These are phyloP conservation scores for Phytopythium aichiense DNA, from an alignment of 352 stramenopile species.

Conservation along the genomic window DNA sequence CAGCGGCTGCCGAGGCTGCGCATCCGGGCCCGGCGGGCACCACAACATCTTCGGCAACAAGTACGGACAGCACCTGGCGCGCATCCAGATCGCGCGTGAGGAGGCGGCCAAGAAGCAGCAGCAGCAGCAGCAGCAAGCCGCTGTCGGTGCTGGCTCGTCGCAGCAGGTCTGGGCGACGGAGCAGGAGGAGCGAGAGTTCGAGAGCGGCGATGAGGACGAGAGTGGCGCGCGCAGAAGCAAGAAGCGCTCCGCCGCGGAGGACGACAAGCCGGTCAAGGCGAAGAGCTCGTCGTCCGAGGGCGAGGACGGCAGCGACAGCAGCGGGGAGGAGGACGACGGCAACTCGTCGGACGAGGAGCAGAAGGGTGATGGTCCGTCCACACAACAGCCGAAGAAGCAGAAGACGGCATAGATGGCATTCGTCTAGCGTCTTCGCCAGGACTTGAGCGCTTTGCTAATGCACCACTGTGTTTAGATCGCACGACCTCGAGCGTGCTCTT, in stretches of 20 bases:
- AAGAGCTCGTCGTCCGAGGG: neutral
- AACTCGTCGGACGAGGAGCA: slow-evolving; percentile 14
- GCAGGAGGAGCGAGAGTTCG: slow-evolving; percentile 61
- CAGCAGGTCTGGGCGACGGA: slow-evolving; percentile 52
- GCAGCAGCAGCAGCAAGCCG: slow-evolving; percentile 12
- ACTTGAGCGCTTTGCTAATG: neutral
- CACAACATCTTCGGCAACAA: slow-evolving; percentile 99
- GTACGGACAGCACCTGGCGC: slow-evolving; percentile 97
- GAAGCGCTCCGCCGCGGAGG: slow-evolving; percentile 15
- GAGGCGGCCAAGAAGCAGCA: slow-evolving; percentile 32
- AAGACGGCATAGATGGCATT: slow-evolving; percentile 12
- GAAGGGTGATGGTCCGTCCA: slow-evolving; percentile 15
- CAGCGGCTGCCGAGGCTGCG: slow-evolving; percentile 97
- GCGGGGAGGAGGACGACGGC: slow-evolving; percentile 23
- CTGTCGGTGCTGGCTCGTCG: slow-evolving; percentile 7
- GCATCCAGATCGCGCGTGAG: slow-evolving; percentile 94
- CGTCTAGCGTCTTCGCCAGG: neutral
- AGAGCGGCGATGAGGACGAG: slow-evolving; percentile 28
- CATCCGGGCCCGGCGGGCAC: slow-evolving; percentile 89
- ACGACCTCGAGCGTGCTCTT: neutral
- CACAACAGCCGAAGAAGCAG: slow-evolving; percentile 16
- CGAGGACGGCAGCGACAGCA: slow-evolving; percentile 16
- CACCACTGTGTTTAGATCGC: neutral
- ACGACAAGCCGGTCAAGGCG: slow-evolving; percentile 12
- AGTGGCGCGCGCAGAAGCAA: slow-evolving; percentile 18